These are phyloP conservation scores for Melampsora americana DNA, from an alignment of 1,284 basidiomycete genomes.

Conservation along the genomic window DNA sequence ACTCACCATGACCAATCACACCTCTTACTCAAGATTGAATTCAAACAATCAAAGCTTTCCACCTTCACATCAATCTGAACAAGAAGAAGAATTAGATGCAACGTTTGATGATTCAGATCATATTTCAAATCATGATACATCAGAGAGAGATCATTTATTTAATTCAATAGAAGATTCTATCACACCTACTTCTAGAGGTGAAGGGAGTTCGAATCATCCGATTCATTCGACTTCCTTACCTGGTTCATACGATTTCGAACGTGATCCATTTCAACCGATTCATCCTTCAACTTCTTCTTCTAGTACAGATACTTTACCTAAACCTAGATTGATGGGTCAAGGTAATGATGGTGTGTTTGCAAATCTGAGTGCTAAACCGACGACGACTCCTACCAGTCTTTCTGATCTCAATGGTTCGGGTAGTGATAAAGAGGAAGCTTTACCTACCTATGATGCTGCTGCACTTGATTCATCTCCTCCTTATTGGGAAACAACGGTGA, in stretches of 20 bases:
- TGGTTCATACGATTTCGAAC: conserved; percentile 32
- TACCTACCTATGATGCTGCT: conserved; percentile 82
- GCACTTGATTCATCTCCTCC: conserved; percentile 86
- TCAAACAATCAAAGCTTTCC: neutral
- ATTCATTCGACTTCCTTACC: neutral
- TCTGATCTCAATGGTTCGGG: conserved; percentile 48
- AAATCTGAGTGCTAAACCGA: conserved; percentile 88
- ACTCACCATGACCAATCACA: neutral
- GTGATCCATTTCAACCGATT: conserved; percentile 8
- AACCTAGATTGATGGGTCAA: conserved; percentile 59
- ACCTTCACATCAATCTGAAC: conserved; percentile 7
- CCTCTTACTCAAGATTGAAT: neutral
- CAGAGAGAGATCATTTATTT: conserved; percentile 17
- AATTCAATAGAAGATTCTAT: neutral
- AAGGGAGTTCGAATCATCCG: neutral
- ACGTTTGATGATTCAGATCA: conserved; percentile 31
- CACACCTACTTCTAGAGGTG: neutral
- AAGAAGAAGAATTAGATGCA: conserved; percentile 42
- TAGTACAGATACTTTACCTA: neutral
- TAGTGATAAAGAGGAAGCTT: conserved; percentile 74
- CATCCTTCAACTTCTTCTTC: neutral
- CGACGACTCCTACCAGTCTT: conserved; percentile 53
- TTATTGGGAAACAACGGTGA: conserved; percentile 95
- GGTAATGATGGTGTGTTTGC: conserved; percentile 96
- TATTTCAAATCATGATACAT: neutral